Evolutionary conservation across 1,139 yeast genomes (phyloP).

Genomic region (Zhuliangozyma parablackwelliae): DNA sequence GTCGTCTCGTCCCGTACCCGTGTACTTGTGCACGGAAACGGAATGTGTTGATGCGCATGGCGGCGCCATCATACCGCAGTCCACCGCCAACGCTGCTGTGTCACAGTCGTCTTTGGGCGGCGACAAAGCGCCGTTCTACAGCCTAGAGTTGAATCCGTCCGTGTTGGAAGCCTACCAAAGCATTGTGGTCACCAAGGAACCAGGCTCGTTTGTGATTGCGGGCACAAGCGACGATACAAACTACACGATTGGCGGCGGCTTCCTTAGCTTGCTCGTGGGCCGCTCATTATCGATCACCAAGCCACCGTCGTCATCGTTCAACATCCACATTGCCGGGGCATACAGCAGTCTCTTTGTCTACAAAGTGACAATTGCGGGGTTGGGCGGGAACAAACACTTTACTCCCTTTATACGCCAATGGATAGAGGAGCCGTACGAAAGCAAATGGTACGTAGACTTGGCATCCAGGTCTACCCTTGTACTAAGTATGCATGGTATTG

Average conservation of each 20-base stretch:
- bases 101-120: constrained; percentile 54
- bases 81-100: constrained; percentile 25
- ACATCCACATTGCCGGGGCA: constrained; percentile 47
- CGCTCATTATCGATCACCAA: neutral
- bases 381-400: constrained; percentile 22
- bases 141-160: constrained; percentile 34
- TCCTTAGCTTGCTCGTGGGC: neutral
- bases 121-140: constrained; percentile 40
- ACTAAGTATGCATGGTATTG: constrained; percentile 62
- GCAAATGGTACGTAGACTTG: constrained; percentile 67
- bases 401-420: constrained; percentile 68
- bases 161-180: constrained; percentile 40
- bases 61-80: constrained; percentile 42
- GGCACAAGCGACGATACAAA: constrained; percentile 4
- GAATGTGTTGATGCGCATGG: constrained; percentile 42
- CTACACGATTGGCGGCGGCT: constrained; percentile 5
- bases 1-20: constrained; percentile 3
- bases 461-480: constrained; percentile 21
- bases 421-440: constrained; percentile 63
- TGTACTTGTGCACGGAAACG: constrained; percentile 13
- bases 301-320: neutral
- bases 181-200: constrained; percentile 38
- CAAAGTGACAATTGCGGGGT: constrained; percentile 25
- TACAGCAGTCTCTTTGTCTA: constrained; percentile 64
- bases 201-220: constrained; percentile 3